Percentiles rank a stretch among this genome's conserved stretches.
phyloP scores from a whole-genome alignment of 2,329 filamentous ascomycete species.

The Fusarium keratoplasticum region DNA sequence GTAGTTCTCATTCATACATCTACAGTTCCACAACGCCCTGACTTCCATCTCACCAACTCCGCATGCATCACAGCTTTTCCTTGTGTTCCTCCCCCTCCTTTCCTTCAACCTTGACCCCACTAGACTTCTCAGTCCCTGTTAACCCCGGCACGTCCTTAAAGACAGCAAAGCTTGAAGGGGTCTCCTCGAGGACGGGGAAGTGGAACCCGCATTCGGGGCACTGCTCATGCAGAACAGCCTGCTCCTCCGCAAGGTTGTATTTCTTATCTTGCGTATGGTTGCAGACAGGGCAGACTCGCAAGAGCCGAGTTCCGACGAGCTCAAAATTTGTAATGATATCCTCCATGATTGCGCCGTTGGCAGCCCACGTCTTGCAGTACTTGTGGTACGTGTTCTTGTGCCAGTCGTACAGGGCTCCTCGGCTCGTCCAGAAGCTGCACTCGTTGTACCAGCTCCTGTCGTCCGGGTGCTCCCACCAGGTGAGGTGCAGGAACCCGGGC shows the following conservation, averaged over 20 bases:
- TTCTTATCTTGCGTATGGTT: conserved; percentile 30
- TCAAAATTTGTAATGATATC: conserved; percentile 36
- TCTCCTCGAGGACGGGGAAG: conserved; percentile 31
- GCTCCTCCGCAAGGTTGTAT: conserved; percentile 31
- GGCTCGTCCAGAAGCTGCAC: conserved; percentile 34
- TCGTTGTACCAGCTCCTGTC: conserved; percentile 26
- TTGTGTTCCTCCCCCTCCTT: background rate
- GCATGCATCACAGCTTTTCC: background rate
- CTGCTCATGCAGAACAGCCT: conserved; percentile 25
- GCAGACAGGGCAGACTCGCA: conserved; percentile 29
- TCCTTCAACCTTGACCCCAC: background rate
- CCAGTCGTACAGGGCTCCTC: conserved; percentile 24
- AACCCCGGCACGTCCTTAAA: conserved; percentile 17
- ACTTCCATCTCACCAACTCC: background rate
- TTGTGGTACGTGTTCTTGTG: conserved; percentile 35
- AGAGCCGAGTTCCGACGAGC: conserved; percentile 22
- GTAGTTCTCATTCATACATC: background rate
- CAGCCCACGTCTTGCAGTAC: conserved; percentile 29
- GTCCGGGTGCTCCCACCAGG: conserved; percentile 26
- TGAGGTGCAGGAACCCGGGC: conserved; percentile 15
- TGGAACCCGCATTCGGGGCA: conserved; percentile 33
- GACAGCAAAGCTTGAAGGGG: conserved; percentile 25
- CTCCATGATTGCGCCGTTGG: conserved; percentile 34
- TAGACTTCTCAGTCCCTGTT: background rate
- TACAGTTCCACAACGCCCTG: background rate